Conservation (phyloP, 768 basidiomycete genomes). For the Mycena chlorophos region DNA sequence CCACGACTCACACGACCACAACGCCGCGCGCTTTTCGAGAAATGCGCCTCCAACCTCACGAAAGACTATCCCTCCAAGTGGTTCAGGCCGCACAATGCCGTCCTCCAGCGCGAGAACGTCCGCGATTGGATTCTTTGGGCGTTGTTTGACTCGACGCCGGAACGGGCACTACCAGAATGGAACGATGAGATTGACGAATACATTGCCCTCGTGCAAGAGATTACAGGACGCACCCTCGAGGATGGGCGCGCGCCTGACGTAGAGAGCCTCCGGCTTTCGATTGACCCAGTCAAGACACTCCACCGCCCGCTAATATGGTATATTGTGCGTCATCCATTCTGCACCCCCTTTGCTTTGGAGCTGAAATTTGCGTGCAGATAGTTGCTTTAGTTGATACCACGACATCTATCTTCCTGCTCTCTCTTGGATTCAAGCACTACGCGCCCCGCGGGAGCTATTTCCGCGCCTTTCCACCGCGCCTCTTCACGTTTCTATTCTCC, state of each 20-base stretch:
- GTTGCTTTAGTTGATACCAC: conserved; percentile 51
- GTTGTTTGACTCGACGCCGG: conserved; percentile 46
- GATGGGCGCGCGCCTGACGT: conserved; percentile 40
- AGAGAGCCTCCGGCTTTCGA: conserved; percentile 49
- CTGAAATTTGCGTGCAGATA: conserved; percentile 38
- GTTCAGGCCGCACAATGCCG: conserved; percentile 43
- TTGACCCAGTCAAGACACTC: conserved; percentile 55
- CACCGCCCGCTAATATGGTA: conserved; percentile 72
- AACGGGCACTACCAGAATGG: conserved; percentile 38
- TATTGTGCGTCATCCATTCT: conserved; percentile 38
- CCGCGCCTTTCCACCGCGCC: conserved; percentile 55
- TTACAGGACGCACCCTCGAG: conserved; percentile 41
- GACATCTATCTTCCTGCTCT: conserved; percentile 40
- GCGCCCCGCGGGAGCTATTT: conserved; percentile 36
- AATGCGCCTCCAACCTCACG: conserved; percentile 37
- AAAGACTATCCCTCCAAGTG: conserved; percentile 46
- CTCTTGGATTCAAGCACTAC: conserved; percentile 57
- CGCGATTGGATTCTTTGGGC: conserved; percentile 69
- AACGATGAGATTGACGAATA: conserved; percentile 54
- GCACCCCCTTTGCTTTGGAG: not conserved
- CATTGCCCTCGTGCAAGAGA: conserved; percentile 38
- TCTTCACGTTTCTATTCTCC: conserved; percentile 45
- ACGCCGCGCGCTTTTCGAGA: conserved; percentile 49
- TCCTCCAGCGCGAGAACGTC: conserved; percentile 48
- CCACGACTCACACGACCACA: conserved; percentile 41